Evolutionary conservation across 148 eudicot genomes (phyloP).

Genomic region (Rhododendron molle): DNA sequence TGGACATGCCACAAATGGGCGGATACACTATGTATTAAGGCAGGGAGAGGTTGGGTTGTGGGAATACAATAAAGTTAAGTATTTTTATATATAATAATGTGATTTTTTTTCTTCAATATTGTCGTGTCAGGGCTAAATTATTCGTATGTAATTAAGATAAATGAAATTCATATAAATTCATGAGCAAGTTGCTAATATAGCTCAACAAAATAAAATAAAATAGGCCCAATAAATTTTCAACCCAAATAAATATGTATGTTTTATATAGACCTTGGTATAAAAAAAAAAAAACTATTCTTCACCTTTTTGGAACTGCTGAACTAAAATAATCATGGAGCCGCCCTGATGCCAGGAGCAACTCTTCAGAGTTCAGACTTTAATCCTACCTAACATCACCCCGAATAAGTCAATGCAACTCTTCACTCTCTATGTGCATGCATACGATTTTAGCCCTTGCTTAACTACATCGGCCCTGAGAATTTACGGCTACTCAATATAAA

Average conservation of each 20-base stretch:
- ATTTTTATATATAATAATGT: too few species aligned
- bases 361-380: not conserved
- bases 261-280: too few species aligned
- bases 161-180: too few species aligned
- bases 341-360: not conserved
- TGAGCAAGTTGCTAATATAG: not conserved
- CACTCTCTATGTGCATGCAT: not conserved
- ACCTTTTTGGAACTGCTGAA: not conserved
- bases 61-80: not conserved
- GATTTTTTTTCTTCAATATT: not conserved
- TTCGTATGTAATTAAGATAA: too few species aligned
- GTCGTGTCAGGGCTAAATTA: not conserved
- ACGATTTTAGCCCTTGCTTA: not conserved
- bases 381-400: not conserved
- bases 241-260: not conserved
- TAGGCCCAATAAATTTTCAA: not conserved
- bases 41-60: too few species aligned
- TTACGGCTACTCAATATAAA: not conserved
- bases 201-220: not conserved
- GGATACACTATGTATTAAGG: not conserved
- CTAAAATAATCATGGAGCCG: not conserved
- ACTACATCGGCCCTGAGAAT: not conserved
- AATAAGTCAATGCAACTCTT: not conserved
- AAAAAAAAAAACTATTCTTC: not conserved
- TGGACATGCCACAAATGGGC: not conserved